Evolutionary conservation across 2,329 filamentous ascomycete species (phyloP), one percentile per base, ranked within the genome.

Genomic region (Moelleriella libera): DNA sequence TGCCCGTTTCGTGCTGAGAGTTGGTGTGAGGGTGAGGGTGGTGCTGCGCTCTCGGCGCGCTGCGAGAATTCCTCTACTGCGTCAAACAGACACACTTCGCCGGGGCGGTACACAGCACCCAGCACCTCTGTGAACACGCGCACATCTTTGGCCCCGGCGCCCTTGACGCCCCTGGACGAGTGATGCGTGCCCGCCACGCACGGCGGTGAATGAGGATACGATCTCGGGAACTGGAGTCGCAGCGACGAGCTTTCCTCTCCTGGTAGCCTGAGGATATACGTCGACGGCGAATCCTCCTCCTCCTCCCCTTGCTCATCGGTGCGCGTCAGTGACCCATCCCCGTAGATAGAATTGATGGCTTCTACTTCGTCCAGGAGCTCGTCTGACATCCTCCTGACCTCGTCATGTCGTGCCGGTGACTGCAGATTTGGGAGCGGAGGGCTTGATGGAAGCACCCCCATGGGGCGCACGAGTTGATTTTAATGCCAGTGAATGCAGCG

Each of bases 51-150:
- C 21, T 2, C 21, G 21, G 21, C 21, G 21, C 21, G 21, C 40
- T 12, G 9, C 11, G 7, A 21, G 53, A 84, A 68, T 58, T 85
- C 83, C 57, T 95, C 89, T 39, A 96, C 74, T n/a, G 94, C 75
- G 60, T 96, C 90, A 57, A 89, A 98, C 3, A 98, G 68, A 58
- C 89, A 96, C 28, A 94, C 88, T 46, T 79, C 75, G 0, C 88
- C 88, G 0, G 80, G 75, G 46, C 75, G 72, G 62, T 82, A 95
- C 5, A 85, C 74, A n/a, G 71, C 68, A 1, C 69, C 71, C 32
- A 96, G 66, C 0, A 83, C 80, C 37, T 80, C 70, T 31, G 80
- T 71, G 49, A 92, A 81, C 2, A 85, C 65, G 2, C 76, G 74
- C n/a, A 89, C 71, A 45, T 88, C 76, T 46, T 78, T 71, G 45